These are phyloP conservation scores for Cryptomeria japonica DNA, from an alignment of 75 land plant genomes.

Conservation along the genomic window DNA sequence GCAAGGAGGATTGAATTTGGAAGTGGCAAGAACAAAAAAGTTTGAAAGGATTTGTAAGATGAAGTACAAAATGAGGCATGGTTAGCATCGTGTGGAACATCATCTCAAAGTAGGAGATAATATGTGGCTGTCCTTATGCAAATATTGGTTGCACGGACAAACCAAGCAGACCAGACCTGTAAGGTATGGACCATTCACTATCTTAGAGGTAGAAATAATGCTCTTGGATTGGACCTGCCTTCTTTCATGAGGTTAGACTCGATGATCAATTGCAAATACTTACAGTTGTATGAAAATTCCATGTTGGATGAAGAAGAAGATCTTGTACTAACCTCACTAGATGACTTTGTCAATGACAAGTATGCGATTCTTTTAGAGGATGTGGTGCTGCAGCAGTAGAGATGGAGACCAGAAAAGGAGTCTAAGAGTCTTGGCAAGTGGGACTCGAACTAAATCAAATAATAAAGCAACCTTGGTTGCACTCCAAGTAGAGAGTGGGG, in stretches of 20 bases:
- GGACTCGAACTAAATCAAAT: neutral
- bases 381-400: neutral
- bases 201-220: neutral
- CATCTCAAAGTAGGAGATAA: no score
- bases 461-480: neutral
- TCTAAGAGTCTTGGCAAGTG: neutral
- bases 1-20: neutral
- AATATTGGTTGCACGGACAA: no score
- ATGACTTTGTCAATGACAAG: neutral
- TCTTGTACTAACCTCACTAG: neutral
- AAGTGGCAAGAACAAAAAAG: neutral
- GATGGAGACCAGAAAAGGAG: neutral
- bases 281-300: no score
- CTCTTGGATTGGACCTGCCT: neutral
- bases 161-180: no score
- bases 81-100: no score
- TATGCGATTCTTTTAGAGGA: neutral
- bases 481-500: no score
- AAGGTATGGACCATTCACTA: no score
- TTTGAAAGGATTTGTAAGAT: neutral
- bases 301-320: neutral
- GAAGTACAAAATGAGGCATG: neutral
- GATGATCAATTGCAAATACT: no score
- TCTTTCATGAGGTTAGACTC: neutral
- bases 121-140: no score